Evolutionary conservation across 2,329 filamentous ascomycete genomes (phyloP), one percentile per base, ranked within the genome.

Genomic region (Huntiella moniliformis): DNA sequence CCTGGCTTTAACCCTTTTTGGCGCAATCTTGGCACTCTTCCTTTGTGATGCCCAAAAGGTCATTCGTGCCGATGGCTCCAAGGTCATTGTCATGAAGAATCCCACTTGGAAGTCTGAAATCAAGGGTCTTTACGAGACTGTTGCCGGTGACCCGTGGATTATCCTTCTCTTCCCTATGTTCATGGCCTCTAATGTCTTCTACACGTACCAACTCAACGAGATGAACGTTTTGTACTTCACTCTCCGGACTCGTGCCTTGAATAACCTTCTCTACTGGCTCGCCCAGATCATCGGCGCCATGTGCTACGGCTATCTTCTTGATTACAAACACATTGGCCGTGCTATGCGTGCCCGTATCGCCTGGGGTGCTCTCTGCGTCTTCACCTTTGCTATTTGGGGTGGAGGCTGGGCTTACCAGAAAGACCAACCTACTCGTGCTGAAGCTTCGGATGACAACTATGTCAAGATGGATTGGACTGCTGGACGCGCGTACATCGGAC

Each of bases 61-160:
- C 51, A 65, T 82, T 52, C 83, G 86, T 51, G 67, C 71, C 34
- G 84, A 94, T 57, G 83, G 84, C 49, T 80, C 80, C 48, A 72
- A 75, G 49, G 77, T 93, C 57, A 85, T 93, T 51, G 63, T 87
- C 51, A 92, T 88, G 81, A 88, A 91, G 67, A 82, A 92, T 61
- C 86, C 86, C 3, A 82, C 81, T 44, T 92, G 82, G 82, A 74
- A 74, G 56, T 78, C 81, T 3, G 86, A 94, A 62, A 61, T 93
- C 51, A 52, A 71, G 13, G 86, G 86, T 46, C 73, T 94, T 2
- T 79, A 70, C 60, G 71, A 91, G 59, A 84, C 81, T 1, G 63
- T 93, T 47, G 63, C 64, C 43, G 68, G 68, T 31, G 80, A 91
- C 53, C 75, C 75, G 4, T 87, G 79, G 63, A 79, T 91, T 54